phyloP scores from a whole-genome alignment of 345 rosid species.

The Tarenaya hassleriana region DNA sequence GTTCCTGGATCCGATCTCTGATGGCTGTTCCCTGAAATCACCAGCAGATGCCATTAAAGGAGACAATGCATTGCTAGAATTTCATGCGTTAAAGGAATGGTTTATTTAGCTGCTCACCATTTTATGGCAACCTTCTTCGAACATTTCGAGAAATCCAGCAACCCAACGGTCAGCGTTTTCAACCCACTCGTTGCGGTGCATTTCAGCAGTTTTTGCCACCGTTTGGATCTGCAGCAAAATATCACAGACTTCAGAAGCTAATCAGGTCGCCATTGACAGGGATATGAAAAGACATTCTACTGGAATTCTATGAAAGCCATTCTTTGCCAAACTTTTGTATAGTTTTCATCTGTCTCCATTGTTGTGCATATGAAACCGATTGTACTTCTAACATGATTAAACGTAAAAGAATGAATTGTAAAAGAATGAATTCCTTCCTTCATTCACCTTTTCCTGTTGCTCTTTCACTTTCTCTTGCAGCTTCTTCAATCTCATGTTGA shows the following conservation, averaged over 20 bases:
- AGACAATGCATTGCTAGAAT: constrained; percentile 1
- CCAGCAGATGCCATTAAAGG: neutral
- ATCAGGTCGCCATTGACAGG: neutral
- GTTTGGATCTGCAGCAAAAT: constrained; percentile 42
- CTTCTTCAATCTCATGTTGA: constrained; percentile 48
- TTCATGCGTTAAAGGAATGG: neutral
- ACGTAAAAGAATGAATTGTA: neutral
- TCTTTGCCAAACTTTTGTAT: too few relatives aligned
- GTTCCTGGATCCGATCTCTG: constrained; percentile 54
- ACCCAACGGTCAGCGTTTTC: constrained; percentile 62
- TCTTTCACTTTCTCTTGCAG: constrained; percentile 59
- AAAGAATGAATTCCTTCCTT: constrained; percentile 21
- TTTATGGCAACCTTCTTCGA: constrained; percentile 64
- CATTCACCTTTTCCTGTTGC: constrained; percentile 56
- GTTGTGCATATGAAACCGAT: too few relatives aligned
- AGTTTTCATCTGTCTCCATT: too few relatives aligned
- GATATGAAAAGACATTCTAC: neutral
- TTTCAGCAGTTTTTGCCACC: constrained; percentile 54
- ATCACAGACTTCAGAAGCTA: constrained; percentile 13
- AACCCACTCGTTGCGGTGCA: constrained; percentile 54
- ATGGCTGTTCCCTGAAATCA: constrained; percentile 49
- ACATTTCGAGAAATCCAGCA: constrained; percentile 69
- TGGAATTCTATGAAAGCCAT: neutral
- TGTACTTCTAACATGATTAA: too few relatives aligned
- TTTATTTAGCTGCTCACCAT: constrained; percentile 31